These are phyloP conservation scores for Cairneyella variabilis DNA, from an alignment of 495 filamentous ascomycete species.

Conservation along the genomic window DNA sequence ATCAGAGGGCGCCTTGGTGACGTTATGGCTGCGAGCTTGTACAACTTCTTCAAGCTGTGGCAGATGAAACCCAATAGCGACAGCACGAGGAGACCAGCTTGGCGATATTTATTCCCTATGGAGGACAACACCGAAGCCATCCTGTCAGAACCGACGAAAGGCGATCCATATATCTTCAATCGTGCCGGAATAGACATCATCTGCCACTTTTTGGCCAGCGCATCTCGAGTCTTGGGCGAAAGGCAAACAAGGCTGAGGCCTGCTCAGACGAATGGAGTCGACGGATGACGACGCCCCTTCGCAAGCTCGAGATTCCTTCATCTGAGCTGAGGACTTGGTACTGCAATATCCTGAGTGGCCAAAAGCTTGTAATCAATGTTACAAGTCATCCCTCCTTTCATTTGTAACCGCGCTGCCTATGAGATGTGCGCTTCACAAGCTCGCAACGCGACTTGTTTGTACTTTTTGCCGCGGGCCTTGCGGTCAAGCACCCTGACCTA, in stretches of 20 bases:
- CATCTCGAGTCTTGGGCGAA: neutral
- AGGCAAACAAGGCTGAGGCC: neutral
- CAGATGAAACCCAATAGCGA: neutral
- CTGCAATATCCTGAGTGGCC: no score
- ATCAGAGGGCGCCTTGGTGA: no score
- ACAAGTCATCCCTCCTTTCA: neutral
- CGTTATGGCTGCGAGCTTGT: neutral
- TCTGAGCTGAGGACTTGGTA: no score
- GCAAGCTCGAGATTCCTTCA: neutral
- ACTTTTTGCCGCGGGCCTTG: no score
- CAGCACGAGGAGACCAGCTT: neutral
- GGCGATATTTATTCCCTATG: neutral
- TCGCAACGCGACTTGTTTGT: neutral
- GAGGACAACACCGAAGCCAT: neutral
- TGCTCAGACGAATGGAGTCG: neutral
- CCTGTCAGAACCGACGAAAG: neutral
- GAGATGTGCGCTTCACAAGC: neutral
- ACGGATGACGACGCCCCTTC: conserved; percentile 6
- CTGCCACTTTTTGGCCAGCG: neutral
- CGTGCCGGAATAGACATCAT: neutral
- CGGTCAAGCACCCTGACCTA: no score
- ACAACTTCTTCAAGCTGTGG: neutral
- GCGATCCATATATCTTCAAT: neutral
- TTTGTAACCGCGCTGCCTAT: neutral
- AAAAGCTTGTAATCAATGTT: neutral